A percentile compares a stretch with the other conserved stretches of the same genome.
phyloP scores from a whole-genome alignment of 192 early-diverging fungal genomes.

The Anaeromyces robustus region DNA sequence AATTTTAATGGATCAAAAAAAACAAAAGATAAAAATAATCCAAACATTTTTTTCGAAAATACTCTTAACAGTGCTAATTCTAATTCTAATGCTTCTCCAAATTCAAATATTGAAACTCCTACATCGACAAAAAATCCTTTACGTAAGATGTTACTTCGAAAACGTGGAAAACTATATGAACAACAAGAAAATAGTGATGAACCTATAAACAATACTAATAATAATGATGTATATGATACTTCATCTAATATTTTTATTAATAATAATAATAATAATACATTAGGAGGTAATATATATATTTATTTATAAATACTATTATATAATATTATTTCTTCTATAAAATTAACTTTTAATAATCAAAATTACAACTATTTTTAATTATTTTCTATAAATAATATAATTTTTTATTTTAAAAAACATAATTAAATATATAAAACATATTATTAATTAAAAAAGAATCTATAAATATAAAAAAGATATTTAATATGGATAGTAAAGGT shows the following conservation, averaged over 20 bases:
- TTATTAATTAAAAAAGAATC: too few relatives aligned
- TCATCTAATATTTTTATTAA: neutral
- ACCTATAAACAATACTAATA: neutral
- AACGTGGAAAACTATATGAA: neutral
- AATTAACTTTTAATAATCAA: too few relatives aligned
- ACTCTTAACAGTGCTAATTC: neutral
- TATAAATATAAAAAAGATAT: neutral
- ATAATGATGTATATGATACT: neutral
- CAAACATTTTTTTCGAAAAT: neutral
- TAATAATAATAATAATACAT: neutral
- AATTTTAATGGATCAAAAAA: neutral
- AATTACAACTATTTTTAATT: too few relatives aligned
- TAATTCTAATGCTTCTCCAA: neutral
- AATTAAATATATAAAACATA: too few relatives aligned
- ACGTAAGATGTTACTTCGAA: neutral
- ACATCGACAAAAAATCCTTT: neutral
- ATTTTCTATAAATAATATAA: too few relatives aligned
- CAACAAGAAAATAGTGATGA: neutral
- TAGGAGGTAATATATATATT: neutral
- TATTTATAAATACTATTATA: too few relatives aligned
- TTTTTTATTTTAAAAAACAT: too few relatives aligned
- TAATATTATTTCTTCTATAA: too few relatives aligned
- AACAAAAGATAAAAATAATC: neutral
- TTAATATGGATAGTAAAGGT: neutral
- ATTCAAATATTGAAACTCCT: neutral